Evolutionary conservation across 768 basidiomycete genomes (phyloP), one percentile per base, ranked within the genome.

Genomic region (Russula earlei): DNA sequence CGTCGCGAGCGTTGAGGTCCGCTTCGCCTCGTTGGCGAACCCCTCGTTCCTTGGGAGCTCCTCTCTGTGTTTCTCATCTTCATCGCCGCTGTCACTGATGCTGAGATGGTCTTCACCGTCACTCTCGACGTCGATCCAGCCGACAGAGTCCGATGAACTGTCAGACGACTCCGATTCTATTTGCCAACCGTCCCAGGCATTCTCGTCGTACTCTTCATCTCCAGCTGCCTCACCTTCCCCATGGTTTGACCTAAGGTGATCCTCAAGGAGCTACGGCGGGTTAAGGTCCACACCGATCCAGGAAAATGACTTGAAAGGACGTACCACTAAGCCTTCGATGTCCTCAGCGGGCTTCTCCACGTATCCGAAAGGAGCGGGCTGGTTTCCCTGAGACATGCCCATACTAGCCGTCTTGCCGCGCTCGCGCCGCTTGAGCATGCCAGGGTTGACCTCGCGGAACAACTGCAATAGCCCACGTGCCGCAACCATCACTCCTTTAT

Each of bases 381-480:
- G 80, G 29, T 66, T 71, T 29, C 83, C 87, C 40, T 68, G 70
- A n/a, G 75, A 73, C 40, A 87, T 69, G 24, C 83, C 83, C 76
- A 95, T 91, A 43, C 77, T 83, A 11, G 91, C 94, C 29, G 87
- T 85, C 76, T 98, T 98, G 44, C 96, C 95, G 63, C 93, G 73
- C 66, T 98, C 95, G 55, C 91, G 75, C 60, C 83, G 76, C 70
- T 91, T 95, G 63, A 99, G 75, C 80, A 98, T 79, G 7, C 82
- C 84, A 1, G 96, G 96, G 68, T 97, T 96, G 56, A 95, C 88
- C 64, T 98, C 94, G n/a, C 96, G 77, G 73, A 89, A 99, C 15
- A 98, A 73, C 67, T 87, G 89, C 49, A 98, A 70, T 45, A 99
- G 67, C 14, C 92, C 89, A 25, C 96, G 76, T 3, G 91, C 85